phyloP scores from a whole-genome alignment of 805 yeast genomes.

The Sugiyamaella floridensis region DNA sequence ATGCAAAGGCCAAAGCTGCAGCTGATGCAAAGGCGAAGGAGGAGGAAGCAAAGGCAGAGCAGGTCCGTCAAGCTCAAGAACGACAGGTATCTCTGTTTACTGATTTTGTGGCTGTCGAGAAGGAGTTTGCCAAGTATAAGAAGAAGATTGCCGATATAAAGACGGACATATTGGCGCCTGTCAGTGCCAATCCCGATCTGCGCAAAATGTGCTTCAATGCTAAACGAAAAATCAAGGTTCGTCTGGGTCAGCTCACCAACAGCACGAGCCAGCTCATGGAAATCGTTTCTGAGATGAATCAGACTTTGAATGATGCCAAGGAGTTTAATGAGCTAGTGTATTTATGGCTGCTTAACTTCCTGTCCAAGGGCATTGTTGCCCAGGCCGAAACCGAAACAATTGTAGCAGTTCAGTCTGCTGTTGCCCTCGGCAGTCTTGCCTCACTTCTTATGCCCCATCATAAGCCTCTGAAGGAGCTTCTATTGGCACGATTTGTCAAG shows the following conservation, averaged over 20 bases:
- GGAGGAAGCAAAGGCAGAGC: constrained; percentile 22
- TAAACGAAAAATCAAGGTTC: constrained; percentile 75
- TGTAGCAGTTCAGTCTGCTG: constrained; percentile 67
- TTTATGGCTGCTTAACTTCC: constrained; percentile 70
- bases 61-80: constrained; percentile 14
- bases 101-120: constrained; percentile 24
- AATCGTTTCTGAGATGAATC: constrained; percentile 40
- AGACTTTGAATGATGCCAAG: constrained; percentile 44
- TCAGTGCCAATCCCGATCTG: constrained; percentile 45
- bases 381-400: constrained; percentile 92
- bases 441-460: constrained; percentile 44
- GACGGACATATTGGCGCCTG: constrained; percentile 46
- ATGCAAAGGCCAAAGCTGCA: constrained; percentile 17
- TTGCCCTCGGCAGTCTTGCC: constrained; percentile 70
- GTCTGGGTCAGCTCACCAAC: constrained; percentile 85
- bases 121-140: constrained; percentile 28
- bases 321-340: constrained; percentile 44
- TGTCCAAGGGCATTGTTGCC: constrained; percentile 76
- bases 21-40: constrained; percentile 24
- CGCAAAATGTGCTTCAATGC: constrained; percentile 52
- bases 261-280: constrained; percentile 51
- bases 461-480: constrained; percentile 47
- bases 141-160: constrained; percentile 45
- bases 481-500: constrained; percentile 78
- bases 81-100: constrained; percentile 11